Conservation (phyloP, 2,329 filamentous ascomycete genomes). For the Pestalotiopsis sp. region DNA sequence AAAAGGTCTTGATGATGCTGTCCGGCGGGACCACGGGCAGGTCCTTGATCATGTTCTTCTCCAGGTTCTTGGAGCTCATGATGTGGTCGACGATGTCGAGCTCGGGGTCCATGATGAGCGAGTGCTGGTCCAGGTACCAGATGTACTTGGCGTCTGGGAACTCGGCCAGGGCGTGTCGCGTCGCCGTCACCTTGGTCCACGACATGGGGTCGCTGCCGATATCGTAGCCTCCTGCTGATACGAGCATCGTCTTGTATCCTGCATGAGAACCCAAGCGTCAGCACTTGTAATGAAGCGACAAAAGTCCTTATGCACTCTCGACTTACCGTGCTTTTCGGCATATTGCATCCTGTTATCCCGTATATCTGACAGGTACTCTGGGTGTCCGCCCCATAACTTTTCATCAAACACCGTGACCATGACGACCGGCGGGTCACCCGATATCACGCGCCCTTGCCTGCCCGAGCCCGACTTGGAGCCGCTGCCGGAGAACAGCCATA, state of each 20-base stretch:
- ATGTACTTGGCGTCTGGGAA: slow-evolving; percentile 78
- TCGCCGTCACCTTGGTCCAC: slow-evolving; percentile 80
- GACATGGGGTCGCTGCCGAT: slow-evolving; percentile 60
- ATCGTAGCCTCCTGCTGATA: slow-evolving; percentile 75
- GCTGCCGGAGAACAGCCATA: slow-evolving; percentile 59
- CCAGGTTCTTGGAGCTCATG: slow-evolving; percentile 66
- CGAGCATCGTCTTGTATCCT: slow-evolving; percentile 89
- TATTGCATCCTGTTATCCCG: slow-evolving; percentile 84
- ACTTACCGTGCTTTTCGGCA: slow-evolving; percentile 79
- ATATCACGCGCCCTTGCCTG: slow-evolving; percentile 37
- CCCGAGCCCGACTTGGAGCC: slow-evolving; percentile 19
- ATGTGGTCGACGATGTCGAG: slow-evolving; percentile 71
- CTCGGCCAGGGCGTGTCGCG: slow-evolving; percentile 84
- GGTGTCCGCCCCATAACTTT: slow-evolving; percentile 52
- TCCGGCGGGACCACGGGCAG: slow-evolving; percentile 88
- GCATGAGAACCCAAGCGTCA: slow-evolving; percentile 16
- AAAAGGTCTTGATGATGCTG: slow-evolving; percentile 94
- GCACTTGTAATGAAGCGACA: not conserved
- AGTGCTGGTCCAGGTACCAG: slow-evolving; percentile 84
- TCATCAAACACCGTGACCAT: slow-evolving; percentile 85
- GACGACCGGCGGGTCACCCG: slow-evolving; percentile 66
- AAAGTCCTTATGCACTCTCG: not conserved
- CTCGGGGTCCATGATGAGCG: slow-evolving; percentile 84
- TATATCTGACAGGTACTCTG: slow-evolving; percentile 71
- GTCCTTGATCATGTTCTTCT: slow-evolving; percentile 81